Conservation (phyloP, 1,284 basidiomycete genomes). For the Pascua guehoae region DNA sequence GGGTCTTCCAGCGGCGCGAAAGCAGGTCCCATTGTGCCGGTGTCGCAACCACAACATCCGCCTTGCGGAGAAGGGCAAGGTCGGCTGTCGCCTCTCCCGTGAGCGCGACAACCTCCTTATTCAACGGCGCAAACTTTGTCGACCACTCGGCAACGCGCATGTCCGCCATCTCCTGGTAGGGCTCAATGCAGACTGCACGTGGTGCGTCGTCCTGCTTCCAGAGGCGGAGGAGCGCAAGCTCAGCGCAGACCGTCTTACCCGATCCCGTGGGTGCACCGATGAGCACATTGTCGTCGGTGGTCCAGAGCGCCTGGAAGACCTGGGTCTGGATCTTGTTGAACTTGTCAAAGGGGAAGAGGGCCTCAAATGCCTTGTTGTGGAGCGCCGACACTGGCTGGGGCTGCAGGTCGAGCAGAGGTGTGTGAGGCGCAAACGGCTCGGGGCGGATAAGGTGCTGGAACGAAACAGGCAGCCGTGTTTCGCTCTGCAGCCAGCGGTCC, state of each 20-base stretch:
- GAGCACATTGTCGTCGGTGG: constrained; percentile 92
- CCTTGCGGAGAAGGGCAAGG: constrained; percentile 82
- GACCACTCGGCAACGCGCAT: constrained; percentile 84
- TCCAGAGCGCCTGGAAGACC: constrained; percentile 96
- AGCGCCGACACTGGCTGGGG: constrained; percentile 82
- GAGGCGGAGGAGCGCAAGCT: constrained; percentile 85
- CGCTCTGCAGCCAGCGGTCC: constrained; percentile 92
- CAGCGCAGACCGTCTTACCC: constrained; percentile 95
- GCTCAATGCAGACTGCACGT: constrained; percentile 93
- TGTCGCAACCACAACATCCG: constrained; percentile 87
- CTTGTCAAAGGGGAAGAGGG: constrained; percentile 73
- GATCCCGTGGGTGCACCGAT: constrained; percentile 94
- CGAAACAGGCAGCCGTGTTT: constrained; percentile 89
- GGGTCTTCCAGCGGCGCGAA: constrained; percentile 87
- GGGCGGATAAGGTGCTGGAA: constrained; percentile 98
- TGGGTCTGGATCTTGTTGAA: constrained; percentile 99
- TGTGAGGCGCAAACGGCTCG: constrained; percentile 92
- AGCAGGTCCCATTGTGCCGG: constrained; percentile 92
- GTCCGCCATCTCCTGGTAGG: constrained; percentile 95
- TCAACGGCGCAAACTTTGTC: constrained; percentile 72
- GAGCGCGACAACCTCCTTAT: constrained; percentile 87
- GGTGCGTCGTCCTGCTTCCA: constrained; percentile 81
- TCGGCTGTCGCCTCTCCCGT: constrained; percentile 96
- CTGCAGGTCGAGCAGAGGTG: constrained; percentile 89
- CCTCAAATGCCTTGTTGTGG: constrained; percentile 86